phyloP scores from a whole-genome alignment of 805 yeast genomes.

The Wickerhamomyces bisporus region DNA sequence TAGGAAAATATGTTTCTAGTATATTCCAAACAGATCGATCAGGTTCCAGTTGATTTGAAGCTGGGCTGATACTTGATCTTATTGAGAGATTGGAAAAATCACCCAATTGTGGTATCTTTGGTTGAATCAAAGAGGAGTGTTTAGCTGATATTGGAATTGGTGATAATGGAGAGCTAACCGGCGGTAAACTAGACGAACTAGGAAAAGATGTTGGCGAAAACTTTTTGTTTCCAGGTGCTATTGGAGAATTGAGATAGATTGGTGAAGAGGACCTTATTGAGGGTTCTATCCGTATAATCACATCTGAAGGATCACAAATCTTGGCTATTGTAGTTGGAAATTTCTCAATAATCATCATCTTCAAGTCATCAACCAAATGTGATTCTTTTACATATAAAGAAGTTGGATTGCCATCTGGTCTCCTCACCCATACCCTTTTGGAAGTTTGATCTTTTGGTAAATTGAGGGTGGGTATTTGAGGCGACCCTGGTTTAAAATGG shows the following conservation, averaged over 20 bases:
- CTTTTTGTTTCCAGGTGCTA: slow-evolving; percentile 9
- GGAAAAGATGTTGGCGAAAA: neutral
- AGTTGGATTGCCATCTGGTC: slow-evolving; percentile 56
- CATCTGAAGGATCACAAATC: slow-evolving; percentile 64
- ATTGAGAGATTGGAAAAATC: slow-evolving; percentile 9
- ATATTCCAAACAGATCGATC: slow-evolving; percentile 56
- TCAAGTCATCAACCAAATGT: slow-evolving; percentile 81
- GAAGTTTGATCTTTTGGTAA: slow-evolving; percentile 10
- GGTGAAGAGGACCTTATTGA: slow-evolving; percentile 5
- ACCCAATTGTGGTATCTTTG: slow-evolving; percentile 6
- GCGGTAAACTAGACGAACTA: no score
- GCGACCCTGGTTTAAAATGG: slow-evolving; percentile 4
- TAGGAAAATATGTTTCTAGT: slow-evolving; percentile 55
- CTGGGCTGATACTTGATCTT: slow-evolving; percentile 13
- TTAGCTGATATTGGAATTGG: slow-evolving; percentile 22
- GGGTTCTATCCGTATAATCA: slow-evolving; percentile 31
- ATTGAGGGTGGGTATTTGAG: slow-evolving; percentile 11
- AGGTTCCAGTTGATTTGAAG: slow-evolving; percentile 40
- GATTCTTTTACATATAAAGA: slow-evolving; percentile 53
- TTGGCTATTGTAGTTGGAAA: slow-evolving; percentile 64
- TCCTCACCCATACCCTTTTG: slow-evolving; percentile 52
- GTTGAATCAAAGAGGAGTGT: slow-evolving; percentile 12
- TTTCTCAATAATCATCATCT: slow-evolving; percentile 54
- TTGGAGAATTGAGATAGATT: slow-evolving; percentile 7
- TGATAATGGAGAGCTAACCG: slow-evolving; percentile 17